phyloP scores from a whole-genome alignment of 768 basidiomycete genomes.

The Termitomyces sp. region DNA sequence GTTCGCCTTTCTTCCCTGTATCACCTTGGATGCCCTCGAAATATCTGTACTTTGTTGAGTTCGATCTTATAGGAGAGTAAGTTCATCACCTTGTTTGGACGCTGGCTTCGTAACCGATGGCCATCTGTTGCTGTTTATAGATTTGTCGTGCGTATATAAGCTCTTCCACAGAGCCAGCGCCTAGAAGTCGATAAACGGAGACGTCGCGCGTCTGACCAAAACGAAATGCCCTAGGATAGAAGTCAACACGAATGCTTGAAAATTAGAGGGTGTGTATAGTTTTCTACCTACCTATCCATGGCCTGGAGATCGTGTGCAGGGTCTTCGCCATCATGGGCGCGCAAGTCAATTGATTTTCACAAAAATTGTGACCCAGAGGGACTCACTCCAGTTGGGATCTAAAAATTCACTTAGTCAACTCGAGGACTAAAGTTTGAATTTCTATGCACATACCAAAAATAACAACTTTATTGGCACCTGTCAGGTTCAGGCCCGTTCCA shows the following conservation, averaged over 20 bases:
- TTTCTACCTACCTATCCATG: constrained; percentile 60
- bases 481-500: constrained; percentile 87
- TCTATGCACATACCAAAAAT: constrained; percentile 62
- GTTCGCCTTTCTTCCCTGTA: constrained; percentile 68
- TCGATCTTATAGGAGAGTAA: background rate
- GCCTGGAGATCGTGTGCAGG: constrained; percentile 94
- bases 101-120: constrained; percentile 83
- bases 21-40: constrained; percentile 85
- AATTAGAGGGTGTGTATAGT: no score
- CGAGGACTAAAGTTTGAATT: background rate
- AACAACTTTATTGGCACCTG: constrained; percentile 90
- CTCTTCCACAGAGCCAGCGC: constrained; percentile 86
- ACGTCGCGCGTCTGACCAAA: constrained; percentile 89
- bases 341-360: background rate
- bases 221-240: constrained; percentile 56
- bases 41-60: constrained; percentile 40
- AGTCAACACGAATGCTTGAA: background rate
- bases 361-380: background rate
- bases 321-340: constrained; percentile 44
- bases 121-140: constrained; percentile 93
- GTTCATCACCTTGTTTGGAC: constrained; percentile 65
- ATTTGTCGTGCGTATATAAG: constrained; percentile 86
- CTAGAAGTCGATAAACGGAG: constrained; percentile 76
- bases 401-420: constrained; percentile 7
- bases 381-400: constrained; percentile 96